Base-by-base conservation (phyloP, 768 basidiomycete species). In the Clavulina sp. region DNA sequence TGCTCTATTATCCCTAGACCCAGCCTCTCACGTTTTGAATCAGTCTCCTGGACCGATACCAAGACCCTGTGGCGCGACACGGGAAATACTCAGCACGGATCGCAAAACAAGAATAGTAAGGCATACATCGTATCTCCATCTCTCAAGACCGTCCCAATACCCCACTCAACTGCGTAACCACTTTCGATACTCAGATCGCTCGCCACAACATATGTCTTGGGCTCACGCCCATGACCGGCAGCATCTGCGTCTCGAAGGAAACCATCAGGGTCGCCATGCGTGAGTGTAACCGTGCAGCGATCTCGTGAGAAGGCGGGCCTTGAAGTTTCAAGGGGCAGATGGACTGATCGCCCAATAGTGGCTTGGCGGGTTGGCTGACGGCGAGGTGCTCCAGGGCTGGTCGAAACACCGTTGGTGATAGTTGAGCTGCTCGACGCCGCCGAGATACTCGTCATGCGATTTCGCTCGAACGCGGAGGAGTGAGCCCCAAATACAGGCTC, bases 81-180 rank as follows among this genome's bases (percentile, higher is more conserved):
- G 13, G 13, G 43, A 46, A 24, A n/a, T n/a, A n/a, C n/a, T 36
- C 33, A 21, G 26, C 4, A 4, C 13, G 31, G 5, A 34, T 1
- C 3, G 21, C 5, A 40, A 51, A 5, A 47, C 5, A 46, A 13
- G 31, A 19, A 54, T 34, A 48, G 13, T 4, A 4, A 48, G 19
- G 62, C 70, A 50, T 50, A 76, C 80, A 89, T 69, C 65, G 92
- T 85, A 60, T 99, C 95, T 2, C 93, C 93, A 65, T 96, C 91
- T 55, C 91, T 69, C 54, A 95, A 68, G 2, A 96, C 93, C 0
- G 93, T 96, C 2, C 92, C 93, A 51, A 97, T 92, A 6, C 85
- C 88, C 95, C 93, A 99, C 64, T 97, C 92, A 4, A 97, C 77
- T 0, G 95, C 95, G 64, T 92, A 99, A 31, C 82, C 72, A 64